Conservation (phyloP, 164 flowering plant genomes). For the Macadamia integrifolia region DNA sequence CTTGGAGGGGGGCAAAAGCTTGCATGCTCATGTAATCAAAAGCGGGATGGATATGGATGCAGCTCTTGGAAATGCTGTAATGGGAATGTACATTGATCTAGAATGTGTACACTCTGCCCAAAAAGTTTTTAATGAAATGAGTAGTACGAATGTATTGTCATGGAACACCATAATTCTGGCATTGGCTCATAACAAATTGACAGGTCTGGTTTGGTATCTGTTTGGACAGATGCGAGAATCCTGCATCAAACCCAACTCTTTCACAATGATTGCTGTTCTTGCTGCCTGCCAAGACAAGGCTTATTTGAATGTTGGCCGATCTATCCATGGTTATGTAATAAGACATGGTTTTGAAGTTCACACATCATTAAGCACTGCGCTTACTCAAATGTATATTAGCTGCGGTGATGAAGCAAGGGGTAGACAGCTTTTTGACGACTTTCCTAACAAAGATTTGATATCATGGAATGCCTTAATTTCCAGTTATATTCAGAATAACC, state of each 20-base stretch:
- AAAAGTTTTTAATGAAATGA: slow-evolving; percentile 26
- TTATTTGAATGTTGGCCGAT: slow-evolving; percentile 29
- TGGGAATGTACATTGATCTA: slow-evolving; percentile 33
- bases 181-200: slow-evolving; percentile 19
- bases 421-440: slow-evolving; percentile 34
- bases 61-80: slow-evolving; percentile 40
- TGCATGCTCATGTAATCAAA: slow-evolving; percentile 44
- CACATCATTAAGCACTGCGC: slow-evolving; percentile 37
- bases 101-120: slow-evolving; percentile 24
- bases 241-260: slow-evolving; percentile 29
- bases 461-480: slow-evolving; percentile 66
- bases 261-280: slow-evolving; percentile 44
- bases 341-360: slow-evolving; percentile 32
- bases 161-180: slow-evolving; percentile 43
- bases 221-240: slow-evolving; percentile 28
- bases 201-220: slow-evolving; percentile 23
- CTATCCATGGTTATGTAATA: slow-evolving; percentile 40
- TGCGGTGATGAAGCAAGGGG: slow-evolving; percentile 40
- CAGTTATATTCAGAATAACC: slow-evolving; percentile 30
- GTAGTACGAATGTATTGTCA: slow-evolving; percentile 32
- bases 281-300: slow-evolving; percentile 26
- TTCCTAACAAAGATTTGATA: slow-evolving; percentile 34
- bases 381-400: slow-evolving; percentile 51
- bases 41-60: slow-evolving; percentile 26
- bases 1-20: slow-evolving; percentile 26